phyloP scores from a whole-genome alignment of 169 alveolate species.

The Eimeria acervulina region DNA sequence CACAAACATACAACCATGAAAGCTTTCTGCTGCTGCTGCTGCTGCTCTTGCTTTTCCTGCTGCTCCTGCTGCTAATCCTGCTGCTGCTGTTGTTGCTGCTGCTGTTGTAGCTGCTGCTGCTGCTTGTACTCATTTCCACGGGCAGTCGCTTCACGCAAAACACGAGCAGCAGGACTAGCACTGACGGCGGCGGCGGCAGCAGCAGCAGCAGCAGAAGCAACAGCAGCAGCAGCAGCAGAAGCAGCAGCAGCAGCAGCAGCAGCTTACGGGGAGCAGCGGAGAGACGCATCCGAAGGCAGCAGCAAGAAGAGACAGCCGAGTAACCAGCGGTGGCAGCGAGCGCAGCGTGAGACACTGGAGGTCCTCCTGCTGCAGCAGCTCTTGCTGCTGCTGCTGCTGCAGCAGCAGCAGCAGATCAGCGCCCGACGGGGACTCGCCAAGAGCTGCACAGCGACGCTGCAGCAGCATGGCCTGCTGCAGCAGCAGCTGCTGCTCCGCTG shows the following conservation, averaged over 20 bases:
- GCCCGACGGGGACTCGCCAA: background rate
- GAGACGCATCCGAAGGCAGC: conserved; percentile 59
- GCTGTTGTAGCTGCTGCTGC: background rate
- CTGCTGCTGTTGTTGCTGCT: conserved; percentile 36
- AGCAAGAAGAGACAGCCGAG: conserved; percentile 41
- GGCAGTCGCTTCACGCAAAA: no score
- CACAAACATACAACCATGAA: background rate
- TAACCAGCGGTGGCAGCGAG: conserved; percentile 1
- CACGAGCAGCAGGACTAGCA: background rate
- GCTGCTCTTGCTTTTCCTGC: background rate
- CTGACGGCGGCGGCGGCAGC: background rate
- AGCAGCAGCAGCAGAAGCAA: background rate
- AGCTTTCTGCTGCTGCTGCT: conserved; percentile 25
- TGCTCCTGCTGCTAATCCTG: conserved; percentile 24
- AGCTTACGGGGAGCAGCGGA: conserved; percentile 22
- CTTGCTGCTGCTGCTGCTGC: conserved; percentile 54
- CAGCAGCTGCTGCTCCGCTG: conserved; percentile 42
- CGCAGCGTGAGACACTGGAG: conserved; percentile 31
- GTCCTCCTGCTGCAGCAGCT: conserved; percentile 42
- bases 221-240: conserved; percentile 22
- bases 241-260: background rate
- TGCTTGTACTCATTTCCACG: background rate
- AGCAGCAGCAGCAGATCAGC: conserved; percentile 38
- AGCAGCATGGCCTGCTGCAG: conserved; percentile 40
- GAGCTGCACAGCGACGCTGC: conserved; percentile 40